These are phyloP conservation scores for Neofusicoccum laricinum DNA, from an alignment of 2,329 filamentous ascomycete genomes.

Conservation along the genomic window DNA sequence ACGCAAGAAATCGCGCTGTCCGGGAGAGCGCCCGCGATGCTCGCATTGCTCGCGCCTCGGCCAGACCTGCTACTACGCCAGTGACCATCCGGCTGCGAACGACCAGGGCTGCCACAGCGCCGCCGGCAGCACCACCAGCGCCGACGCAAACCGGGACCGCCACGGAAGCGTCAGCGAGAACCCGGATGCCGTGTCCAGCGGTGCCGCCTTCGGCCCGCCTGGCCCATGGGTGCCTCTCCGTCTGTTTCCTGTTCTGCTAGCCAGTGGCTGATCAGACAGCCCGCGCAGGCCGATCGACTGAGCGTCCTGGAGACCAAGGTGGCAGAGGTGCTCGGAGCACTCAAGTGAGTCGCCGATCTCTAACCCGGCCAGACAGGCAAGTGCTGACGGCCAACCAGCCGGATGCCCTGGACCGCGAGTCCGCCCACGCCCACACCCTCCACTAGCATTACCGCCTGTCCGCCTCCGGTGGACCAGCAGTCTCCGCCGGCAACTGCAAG, in stretches of 20 bases:
- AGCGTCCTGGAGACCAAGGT: constrained; percentile 8
- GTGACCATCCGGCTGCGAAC: constrained; percentile 34
- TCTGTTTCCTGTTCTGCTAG: too few relatives aligned
- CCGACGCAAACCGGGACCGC: not conserved
- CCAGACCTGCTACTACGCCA: constrained; percentile 37
- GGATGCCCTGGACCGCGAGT: constrained; percentile 6
- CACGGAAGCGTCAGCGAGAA: not conserved
- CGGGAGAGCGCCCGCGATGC: constrained; percentile 50
- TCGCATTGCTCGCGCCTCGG: constrained; percentile 50
- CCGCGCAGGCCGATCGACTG: not conserved
- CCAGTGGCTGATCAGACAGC: not conserved
- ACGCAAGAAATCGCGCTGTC: constrained; percentile 52
- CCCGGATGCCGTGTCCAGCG: not conserved
- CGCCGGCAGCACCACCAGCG: not conserved
- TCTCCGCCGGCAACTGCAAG: constrained; percentile 1
- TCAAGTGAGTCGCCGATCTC: not conserved
- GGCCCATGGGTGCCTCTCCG: not conserved
- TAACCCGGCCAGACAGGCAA: not conserved
- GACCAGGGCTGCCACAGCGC: not conserved
- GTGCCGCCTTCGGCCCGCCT: not conserved
- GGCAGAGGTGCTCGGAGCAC: constrained; percentile 4
- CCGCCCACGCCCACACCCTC: not conserved
- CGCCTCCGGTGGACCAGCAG: not conserved
- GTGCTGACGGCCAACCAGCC: not conserved
- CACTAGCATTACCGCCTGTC: not conserved